Evolutionary conservation across 2,329 filamentous ascomycete species (phyloP), one percentile per base, ranked within the genome.

Genomic region (Teratosphaeria pseudoeucalypti): DNA sequence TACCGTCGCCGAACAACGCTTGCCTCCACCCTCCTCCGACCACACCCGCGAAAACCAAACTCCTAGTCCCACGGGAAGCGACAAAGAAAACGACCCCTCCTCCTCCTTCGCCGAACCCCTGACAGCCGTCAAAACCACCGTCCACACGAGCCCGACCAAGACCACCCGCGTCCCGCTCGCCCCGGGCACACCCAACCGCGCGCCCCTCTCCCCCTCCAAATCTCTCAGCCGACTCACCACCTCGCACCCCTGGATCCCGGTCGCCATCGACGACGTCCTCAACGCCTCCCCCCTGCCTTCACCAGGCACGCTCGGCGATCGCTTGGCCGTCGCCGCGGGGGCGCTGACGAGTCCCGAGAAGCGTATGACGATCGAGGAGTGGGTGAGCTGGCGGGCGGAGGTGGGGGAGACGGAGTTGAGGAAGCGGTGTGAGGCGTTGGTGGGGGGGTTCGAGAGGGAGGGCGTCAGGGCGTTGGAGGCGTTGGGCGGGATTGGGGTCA

Each of bases 311-410:
- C 55, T 71, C 4, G 64, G 58, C 0, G 60, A 64, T 27, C 67
- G 70, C 27, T 65, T 72, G 19, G 60, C 66, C 71, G 74, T 64
- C 81, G 86, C 68, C 77, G 1, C 76, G 76, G 79, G 79, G 0
- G 82, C 82, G 14, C 75, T 99, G 57, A 87, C 83, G 2, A 88
- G 82, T 57, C 83, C 85, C 0, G 94, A 97, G 77, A 91, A 88
- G 77, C 79, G 82, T 43, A 96, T 99, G 92, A 92, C 86, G 5
- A 90, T 97, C 0, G 90, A 96, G 72, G 86, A 96, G 73, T 99
- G 92, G 90, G 88, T 99, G 47, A 79, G 85, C 60, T 83, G 86
- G 74, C 92, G 94, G 65, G 94, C 94, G 0, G 81, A 82, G 62
- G 80, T 86, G 70, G 90, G 89, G 0, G 92, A 97, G 77, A 84